Evolutionary conservation across 305 asterid species (phyloP).

Genomic region (Rubia peregrina): DNA sequence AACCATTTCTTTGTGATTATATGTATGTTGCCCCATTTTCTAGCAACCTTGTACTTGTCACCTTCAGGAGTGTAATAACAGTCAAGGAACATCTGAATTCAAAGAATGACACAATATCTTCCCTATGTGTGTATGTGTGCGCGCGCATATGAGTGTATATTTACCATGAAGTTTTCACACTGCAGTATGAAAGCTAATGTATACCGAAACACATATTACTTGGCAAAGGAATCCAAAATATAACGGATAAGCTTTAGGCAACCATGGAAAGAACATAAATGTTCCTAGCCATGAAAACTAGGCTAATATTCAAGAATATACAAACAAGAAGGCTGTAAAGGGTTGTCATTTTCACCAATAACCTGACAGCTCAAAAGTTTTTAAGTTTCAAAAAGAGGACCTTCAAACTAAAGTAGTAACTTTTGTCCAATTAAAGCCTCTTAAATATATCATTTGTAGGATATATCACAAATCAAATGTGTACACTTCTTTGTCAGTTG

Average conservation of each 20-base stretch:
- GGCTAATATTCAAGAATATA: neutral
- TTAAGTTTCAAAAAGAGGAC: neutral
- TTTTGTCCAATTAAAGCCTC: conserved; percentile 4
- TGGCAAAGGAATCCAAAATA: neutral
- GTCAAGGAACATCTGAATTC: conserved; percentile 44
- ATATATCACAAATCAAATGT: conserved; percentile 87
- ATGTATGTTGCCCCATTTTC: conserved; percentile 66
- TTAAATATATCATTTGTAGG: conserved; percentile 37
- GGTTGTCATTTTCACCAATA: neutral
- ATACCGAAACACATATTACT: neutral
- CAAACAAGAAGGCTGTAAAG: neutral
- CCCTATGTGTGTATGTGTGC: neutral
- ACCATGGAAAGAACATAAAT: neutral
- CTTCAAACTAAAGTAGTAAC: neutral
- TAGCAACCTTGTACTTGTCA: conserved; percentile 89
- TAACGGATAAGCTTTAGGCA: neutral
- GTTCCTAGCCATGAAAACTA: neutral
- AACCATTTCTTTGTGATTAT: conserved; percentile 75
- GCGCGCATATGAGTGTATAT: neutral
- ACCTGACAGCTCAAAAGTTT: neutral
- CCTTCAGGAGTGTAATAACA: conserved; percentile 73
- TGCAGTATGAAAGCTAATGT: neutral
- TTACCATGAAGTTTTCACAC: neutral
- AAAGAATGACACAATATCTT: conserved; percentile 10
- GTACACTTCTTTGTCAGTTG: conserved; percentile 86